Evolutionary conservation across 2,329 filamentous ascomycete species (phyloP).

Genomic region (Dothideomycetes sp.): DNA sequence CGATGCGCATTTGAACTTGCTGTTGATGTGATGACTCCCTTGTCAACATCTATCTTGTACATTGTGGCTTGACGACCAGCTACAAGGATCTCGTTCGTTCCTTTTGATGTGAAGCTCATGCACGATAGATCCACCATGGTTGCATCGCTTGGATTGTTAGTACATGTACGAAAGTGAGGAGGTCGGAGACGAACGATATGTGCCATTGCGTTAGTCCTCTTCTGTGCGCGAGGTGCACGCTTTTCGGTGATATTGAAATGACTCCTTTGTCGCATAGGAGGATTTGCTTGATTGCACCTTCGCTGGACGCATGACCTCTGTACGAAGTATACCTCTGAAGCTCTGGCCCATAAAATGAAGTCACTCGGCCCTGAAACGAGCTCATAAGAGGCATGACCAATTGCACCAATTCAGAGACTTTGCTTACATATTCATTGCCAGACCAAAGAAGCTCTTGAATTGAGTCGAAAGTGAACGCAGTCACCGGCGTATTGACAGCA

Average conservation of each 20-base stretch:
- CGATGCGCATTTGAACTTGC: slow-evolving; percentile 13
- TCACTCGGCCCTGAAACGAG: slow-evolving; percentile 61
- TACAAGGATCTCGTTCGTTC: slow-evolving; percentile 71
- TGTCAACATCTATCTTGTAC: slow-evolving; percentile 61
- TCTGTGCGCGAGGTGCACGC: slow-evolving; percentile 79
- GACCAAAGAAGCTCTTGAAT: slow-evolving; percentile 85
- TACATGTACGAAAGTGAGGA: background rate
- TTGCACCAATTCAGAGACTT: slow-evolving; percentile 1
- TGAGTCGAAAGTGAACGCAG: slow-evolving; percentile 80
- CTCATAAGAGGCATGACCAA: slow-evolving; percentile 1
- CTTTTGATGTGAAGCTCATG: slow-evolving; percentile 90
- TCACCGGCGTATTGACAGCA: slow-evolving; percentile 54
- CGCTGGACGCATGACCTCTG: slow-evolving; percentile 54
- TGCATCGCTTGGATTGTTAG: slow-evolving; percentile 40
- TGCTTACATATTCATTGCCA: slow-evolving; percentile 74
- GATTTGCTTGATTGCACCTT: slow-evolving; percentile 77
- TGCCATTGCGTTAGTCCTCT: slow-evolving; percentile 84
- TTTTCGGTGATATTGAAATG: slow-evolving; percentile 69
- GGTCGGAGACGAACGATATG: slow-evolving; percentile 46
- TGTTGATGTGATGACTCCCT: slow-evolving; percentile 32
- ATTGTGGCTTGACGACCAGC: slow-evolving; percentile 79
- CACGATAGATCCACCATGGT: slow-evolving; percentile 82
- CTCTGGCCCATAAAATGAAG: slow-evolving; percentile 77
- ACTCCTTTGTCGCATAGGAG: slow-evolving; percentile 87
- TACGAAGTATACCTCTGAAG: slow-evolving; percentile 86